Percentiles rank a stretch among this genome's conserved stretches.
Conservation (phyloP, 495 filamentous ascomycete genomes). For the Durotheca rogersii region DNA sequence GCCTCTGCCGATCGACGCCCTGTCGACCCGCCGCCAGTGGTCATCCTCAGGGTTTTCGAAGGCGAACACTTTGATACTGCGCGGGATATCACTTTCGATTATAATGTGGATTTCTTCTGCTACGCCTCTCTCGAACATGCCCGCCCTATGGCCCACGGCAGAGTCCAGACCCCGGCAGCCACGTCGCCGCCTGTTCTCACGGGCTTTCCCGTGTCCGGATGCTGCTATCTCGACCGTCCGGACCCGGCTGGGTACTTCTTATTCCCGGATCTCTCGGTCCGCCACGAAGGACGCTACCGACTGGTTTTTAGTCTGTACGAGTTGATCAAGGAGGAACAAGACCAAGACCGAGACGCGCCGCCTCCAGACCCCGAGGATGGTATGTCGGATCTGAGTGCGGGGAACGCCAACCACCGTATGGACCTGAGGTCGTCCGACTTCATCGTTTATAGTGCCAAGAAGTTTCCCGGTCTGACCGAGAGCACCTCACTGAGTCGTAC, state of each 20-base stretch:
- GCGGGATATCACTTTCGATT: conserved; percentile 83
- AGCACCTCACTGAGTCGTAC: conserved; percentile 86
- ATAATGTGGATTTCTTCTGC: conserved; percentile 97
- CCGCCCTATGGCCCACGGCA: conserved; percentile 79
- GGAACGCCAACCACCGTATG: conserved; percentile 61
- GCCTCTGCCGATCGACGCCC: conserved; percentile 94
- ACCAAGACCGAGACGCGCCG: conserved; percentile 45
- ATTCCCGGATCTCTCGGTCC: conserved; percentile 94
- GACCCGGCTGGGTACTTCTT: conserved; percentile 93
- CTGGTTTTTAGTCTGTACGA: conserved; percentile 92
- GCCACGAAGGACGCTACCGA: conserved; percentile 89
- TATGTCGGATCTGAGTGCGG: conserved; percentile 42
- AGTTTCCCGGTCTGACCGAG: conserved; percentile 92
- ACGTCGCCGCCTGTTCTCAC: conserved; percentile 83
- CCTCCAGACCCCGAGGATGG: conserved; percentile 35
- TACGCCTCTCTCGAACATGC: conserved; percentile 90
- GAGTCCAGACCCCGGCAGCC: conserved; percentile 61
- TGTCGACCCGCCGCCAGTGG: conserved; percentile 94
- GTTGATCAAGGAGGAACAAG: conserved; percentile 72
- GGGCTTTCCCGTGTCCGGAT: conserved; percentile 92
- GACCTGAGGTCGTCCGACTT: conserved; percentile 89
- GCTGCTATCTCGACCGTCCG: conserved; percentile 94
- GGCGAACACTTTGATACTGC: conserved; percentile 58
- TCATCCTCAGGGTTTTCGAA: conserved; percentile 87
- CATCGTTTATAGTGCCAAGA: conserved; percentile 94